phyloP scores from a whole-genome alignment of 2,329 filamentous ascomycete genomes.

The Ascochyta fabae region DNA sequence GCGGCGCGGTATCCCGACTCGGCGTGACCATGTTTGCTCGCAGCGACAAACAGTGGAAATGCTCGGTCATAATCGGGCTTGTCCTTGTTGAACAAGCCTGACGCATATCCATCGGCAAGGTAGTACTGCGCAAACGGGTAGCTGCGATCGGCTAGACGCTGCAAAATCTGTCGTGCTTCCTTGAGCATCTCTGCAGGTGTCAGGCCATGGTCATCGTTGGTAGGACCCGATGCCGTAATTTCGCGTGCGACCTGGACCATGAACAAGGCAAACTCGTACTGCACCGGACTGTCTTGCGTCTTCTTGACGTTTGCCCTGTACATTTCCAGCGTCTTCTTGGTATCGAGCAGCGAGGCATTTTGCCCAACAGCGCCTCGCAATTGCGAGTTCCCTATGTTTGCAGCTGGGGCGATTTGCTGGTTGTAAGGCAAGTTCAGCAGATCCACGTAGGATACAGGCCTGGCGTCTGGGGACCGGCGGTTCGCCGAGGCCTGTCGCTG shows the following conservation, averaged over 20 bases:
- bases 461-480: constrained; percentile 62
- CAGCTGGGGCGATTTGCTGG: constrained; percentile 72
- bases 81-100: constrained; percentile 92
- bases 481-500: constrained; percentile 59
- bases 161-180: constrained; percentile 88
- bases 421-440: constrained; percentile 74
- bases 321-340: constrained; percentile 96
- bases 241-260: constrained; percentile 89
- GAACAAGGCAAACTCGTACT: constrained; percentile 96
- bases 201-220: constrained; percentile 51
- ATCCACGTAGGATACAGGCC: constrained; percentile 67
- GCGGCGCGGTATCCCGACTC: constrained; percentile 94
- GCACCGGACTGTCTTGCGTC: constrained; percentile 85
- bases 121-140: constrained; percentile 99
- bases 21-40: constrained; percentile 95
- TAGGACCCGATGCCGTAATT: constrained; percentile 51
- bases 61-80: constrained; percentile 91
- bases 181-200: constrained; percentile 70
- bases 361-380: constrained; percentile 80
- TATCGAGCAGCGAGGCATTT: constrained; percentile 88
- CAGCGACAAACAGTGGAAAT: constrained; percentile 89
- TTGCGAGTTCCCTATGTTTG: constrained; percentile 78
- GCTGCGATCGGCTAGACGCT: constrained; percentile 81
- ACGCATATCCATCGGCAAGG: constrained; percentile 90
- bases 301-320: constrained; percentile 97